Percentiles rank a stretch among this genome's conserved stretches.
phyloP scores from a whole-genome alignment of 1,284 basidiomycete species.

The Sphagnurus paluster region DNA sequence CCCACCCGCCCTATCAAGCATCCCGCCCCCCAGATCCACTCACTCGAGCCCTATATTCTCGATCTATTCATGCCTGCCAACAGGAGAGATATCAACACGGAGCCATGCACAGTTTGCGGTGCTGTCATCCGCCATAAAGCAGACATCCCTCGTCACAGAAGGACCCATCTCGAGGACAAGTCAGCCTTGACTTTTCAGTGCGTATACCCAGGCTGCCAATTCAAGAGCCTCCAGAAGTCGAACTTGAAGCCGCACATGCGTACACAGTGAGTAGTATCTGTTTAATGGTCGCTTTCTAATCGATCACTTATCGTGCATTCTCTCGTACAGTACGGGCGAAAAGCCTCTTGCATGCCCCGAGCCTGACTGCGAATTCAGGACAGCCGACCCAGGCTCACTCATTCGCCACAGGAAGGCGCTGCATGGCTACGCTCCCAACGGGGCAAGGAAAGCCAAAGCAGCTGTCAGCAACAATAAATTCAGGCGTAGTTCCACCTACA shows the following conservation, averaged over 20 bases:
- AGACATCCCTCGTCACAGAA: slow-evolving; percentile 20
- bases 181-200: slow-evolving; percentile 24
- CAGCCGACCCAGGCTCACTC: slow-evolving; percentile 28
- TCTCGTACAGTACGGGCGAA: slow-evolving; percentile 18
- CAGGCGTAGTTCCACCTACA: slow-evolving; percentile 38
- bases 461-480: slow-evolving; percentile 30
- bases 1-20: slow-evolving; percentile 9
- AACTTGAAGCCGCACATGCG: slow-evolving; percentile 31
- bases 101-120: slow-evolving; percentile 18
- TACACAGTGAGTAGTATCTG: slow-evolving; percentile 25
- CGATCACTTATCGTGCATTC: background rate
- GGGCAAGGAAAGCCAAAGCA: slow-evolving; percentile 6
- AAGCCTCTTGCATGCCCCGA: slow-evolving; percentile 23
- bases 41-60: background rate
- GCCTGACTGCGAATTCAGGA: slow-evolving; percentile 20
- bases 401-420: slow-evolving; percentile 26
- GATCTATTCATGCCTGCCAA: slow-evolving; percentile 8
- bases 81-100: slow-evolving; percentile 20
- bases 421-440: slow-evolving; percentile 17
- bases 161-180: slow-evolving; percentile 15
- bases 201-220: slow-evolving; percentile 22
- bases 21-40: background rate
- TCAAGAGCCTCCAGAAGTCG: slow-evolving; percentile 27
- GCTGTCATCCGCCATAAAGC: slow-evolving; percentile 18
- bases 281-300: background rate